Conservation (phyloP, 169 alveolate species). For the Plasmodium blacklocki region DNA sequence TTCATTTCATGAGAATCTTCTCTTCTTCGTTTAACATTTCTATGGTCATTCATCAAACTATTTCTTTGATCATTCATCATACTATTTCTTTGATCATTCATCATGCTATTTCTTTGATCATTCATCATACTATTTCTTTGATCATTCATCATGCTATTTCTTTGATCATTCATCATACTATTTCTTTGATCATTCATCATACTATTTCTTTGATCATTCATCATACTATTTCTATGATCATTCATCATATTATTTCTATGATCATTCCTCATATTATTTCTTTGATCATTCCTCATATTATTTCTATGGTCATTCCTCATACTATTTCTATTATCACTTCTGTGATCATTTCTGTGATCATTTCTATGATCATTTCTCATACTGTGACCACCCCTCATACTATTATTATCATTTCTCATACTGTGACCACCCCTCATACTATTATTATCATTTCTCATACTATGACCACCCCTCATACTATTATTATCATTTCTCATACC, state of each 20-base stretch:
- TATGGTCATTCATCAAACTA: conserved; percentile 1
- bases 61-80: conserved; percentile 9
- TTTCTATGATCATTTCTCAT: conserved; percentile 10
- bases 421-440: not conserved
- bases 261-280: not conserved
- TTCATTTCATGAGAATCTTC: conserved; percentile 32
- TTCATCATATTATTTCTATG: not conserved
- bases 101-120: not conserved
- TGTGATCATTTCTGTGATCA: conserved; percentile 3
- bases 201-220: not conserved
- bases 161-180: not conserved
- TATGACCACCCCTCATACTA: too few species aligned
- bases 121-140: not conserved
- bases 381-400: too few species aligned
- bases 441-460: conserved; percentile 9
- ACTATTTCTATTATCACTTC: conserved; percentile 9
- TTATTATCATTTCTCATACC: conserved; percentile 5
- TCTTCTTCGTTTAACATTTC: conserved; percentile 39
- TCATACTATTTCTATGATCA: not conserved
- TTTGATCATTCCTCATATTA: not conserved
- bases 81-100: conserved; percentile 8
- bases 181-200: not conserved
- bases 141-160: conserved; percentile 9
- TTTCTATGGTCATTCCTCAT: conserved; percentile 3
- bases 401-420: not conserved